Base-by-base conservation (phyloP, 129 eudicot genomes). In the Flaveria trinervia region DNA sequence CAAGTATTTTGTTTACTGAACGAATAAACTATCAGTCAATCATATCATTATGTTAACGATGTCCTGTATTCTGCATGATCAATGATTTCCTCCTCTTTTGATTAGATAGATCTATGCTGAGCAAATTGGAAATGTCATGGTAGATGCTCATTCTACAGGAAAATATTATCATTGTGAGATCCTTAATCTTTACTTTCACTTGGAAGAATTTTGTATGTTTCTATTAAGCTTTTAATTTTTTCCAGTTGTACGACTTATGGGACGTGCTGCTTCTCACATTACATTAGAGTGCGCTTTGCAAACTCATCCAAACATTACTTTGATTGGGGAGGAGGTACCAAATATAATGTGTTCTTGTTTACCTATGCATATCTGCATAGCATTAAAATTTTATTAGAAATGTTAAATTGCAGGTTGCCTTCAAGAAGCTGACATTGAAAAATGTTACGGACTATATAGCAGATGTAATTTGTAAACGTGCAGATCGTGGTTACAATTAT, bases 181-280 rank as follows among this genome's bases (percentile, higher is more conserved):
- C 64, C 26, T 57, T 62, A 57, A 30, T 68, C 12, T 46, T 73
- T 28, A 45, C 43, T 23, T 64, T 43, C n/a, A 20, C 26, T 72
- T 9, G 49, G 30, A 23, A 54, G 60, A 17, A n/a, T 54, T 54
- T 54, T n/a, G 11, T 54, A n/a, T 54, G 12, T n/a, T 54, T n/a
- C 18, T 54, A 16, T 54, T 17, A 54, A 54, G 25, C 18, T 54
- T 17, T 68, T 20, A 6, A 45, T 74, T 65, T 60, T 77, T 55
- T 77, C 65, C 86, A 94, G 98, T 94, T 89, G 97, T 94, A 73
- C 83, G 98, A 52, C 97, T 94, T 67, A 94, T 94, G 98, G 98
- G 98, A 3, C 96, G 98, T 83, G 97, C 98, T 74, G 98, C 98
- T 74, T 93, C 98, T 23, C 98, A 91, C 85, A 93, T 93, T 72